Evolutionary conservation across 169 alveolate genomes (phyloP), one percentile per base, ranked within the genome.

Genomic region (Plasmodium billcollinsi): DNA sequence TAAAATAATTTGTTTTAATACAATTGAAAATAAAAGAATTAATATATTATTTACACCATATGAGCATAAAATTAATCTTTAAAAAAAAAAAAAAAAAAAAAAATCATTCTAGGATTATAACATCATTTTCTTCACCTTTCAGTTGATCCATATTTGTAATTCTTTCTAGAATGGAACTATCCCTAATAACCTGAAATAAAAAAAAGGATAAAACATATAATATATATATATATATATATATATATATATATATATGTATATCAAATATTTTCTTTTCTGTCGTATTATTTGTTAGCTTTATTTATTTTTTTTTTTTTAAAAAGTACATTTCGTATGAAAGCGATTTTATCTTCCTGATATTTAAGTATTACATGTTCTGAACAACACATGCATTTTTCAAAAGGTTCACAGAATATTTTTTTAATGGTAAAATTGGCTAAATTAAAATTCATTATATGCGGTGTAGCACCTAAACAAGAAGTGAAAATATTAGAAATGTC

Each of bases 351-450:
- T 15, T 70, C 52, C 39, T 83, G 92, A 29, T 88, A 88, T 12
- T 33, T 26, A 47, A 56, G 24, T 33, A 94, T 58, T 3, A 94
- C 92, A 1, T 18, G 49, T 21, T 70, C 78, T 52, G 96, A 94
- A 52, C 96, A 94, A 21, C 96, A 94, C 24, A 94, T 21, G 73
- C 96, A 94, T 52, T 45, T 63, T 8, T 89, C 95, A 14, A 93
- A 92, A 1, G 91, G 74, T 49, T 91, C 91, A 21, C 89, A 78
- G 61, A 70, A 94, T 11, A 92, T 43, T 26, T 90, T 73, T 39
- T 86, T 56, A 6, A 73, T 66, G 0, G 93, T 54, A 59, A 88
- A 71, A 47, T 94, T 93, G 12, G 96, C 75, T 50, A 94, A 50
- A 21, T 85, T 91, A 76, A 92, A 78, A 14, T 90, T 74, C 11